Conservation (phyloP, 805 yeast genomes). For the Yarrowia alimentaria region DNA sequence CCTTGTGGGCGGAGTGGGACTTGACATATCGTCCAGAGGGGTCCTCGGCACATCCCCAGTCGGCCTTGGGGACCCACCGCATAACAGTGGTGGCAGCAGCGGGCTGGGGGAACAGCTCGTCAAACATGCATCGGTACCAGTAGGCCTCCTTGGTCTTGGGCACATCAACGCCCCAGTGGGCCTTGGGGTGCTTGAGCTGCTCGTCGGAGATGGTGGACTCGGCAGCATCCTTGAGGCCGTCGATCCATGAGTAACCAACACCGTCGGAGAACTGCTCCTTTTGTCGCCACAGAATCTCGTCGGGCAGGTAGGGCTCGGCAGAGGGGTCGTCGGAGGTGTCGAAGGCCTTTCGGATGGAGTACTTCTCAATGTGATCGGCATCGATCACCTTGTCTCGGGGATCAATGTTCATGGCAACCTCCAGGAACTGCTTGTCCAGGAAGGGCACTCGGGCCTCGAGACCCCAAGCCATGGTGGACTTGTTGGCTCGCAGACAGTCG, state of each 20-base stretch:
- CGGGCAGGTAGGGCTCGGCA: constrained; percentile 84
- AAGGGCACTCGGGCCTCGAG: constrained; percentile 99
- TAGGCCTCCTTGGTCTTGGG: constrained; percentile 99
- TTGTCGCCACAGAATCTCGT: constrained; percentile 98
- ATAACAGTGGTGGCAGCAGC: constrained; percentile 95
- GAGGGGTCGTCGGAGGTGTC: constrained; percentile 83
- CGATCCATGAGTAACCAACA: constrained; percentile 99
- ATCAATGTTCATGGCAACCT: constrained; percentile 89
- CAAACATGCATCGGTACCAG: constrained; percentile 97
- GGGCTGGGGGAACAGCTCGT: constrained; percentile 82
- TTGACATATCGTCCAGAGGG: constrained; percentile 97
- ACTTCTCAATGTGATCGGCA: constrained; percentile 84
- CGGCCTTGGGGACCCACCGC: constrained; percentile 99
- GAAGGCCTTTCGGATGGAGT: constrained; percentile 95
- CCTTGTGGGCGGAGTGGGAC: constrained; percentile 55
- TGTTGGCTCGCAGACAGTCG: constrained; percentile 98
- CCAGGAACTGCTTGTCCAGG: constrained; percentile 90
- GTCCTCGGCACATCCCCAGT: constrained; percentile 99
- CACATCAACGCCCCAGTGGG: constrained; percentile 93
- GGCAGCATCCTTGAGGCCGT: constrained; percentile 93
- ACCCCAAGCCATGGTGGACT: constrained; percentile 99
- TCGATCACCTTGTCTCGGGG: constrained; percentile 86
- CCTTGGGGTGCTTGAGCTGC: constrained; percentile 83
- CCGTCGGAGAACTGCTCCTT: constrained; percentile 99
- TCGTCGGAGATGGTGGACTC: constrained; percentile 84